Evolutionary conservation across 2,329 filamentous ascomycete species (phyloP).

Genomic region (Penicillium frequentans): DNA sequence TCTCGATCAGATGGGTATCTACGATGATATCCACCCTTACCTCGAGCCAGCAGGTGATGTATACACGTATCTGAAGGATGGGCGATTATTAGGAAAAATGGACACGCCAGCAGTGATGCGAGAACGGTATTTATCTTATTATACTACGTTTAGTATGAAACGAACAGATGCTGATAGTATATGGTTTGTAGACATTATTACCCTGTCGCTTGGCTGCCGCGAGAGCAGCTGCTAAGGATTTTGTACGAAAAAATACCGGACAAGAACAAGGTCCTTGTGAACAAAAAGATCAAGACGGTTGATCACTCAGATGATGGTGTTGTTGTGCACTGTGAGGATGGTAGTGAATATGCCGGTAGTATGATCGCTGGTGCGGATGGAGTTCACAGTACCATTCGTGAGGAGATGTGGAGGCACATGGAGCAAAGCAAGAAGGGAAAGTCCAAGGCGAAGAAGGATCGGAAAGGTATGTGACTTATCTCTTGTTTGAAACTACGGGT

Average conservation of each 20-base stretch:
- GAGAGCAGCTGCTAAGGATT: not conserved
- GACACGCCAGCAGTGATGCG: not conserved
- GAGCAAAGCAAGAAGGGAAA: not conserved
- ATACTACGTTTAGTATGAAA: not conserved
- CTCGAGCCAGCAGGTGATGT: constrained; percentile 3
- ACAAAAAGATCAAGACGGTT: not conserved
- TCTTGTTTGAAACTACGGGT: not conserved
- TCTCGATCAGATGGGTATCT: constrained; percentile 34
- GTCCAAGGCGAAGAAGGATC: not conserved
- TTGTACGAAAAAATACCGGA: constrained; percentile 5
- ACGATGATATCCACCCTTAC: constrained; percentile 6
- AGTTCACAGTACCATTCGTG: constrained; percentile 10
- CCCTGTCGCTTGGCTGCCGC: not conserved
- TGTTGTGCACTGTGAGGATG: not conserved
- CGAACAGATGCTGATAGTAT: not conserved
- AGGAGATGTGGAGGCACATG: constrained; percentile 3
- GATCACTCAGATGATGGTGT: not conserved
- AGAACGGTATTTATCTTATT: not conserved
- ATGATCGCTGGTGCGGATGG: constrained; percentile 16
- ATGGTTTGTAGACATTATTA: not conserved
- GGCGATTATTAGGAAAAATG: not conserved
- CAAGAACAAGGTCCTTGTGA: not conserved
- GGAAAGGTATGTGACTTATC: not conserved
- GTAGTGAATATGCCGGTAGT: constrained; percentile 1
- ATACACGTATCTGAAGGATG: not conserved